A percentile compares a stretch with the other conserved stretches of the same genome.
Conservation (phyloP, 176 grass and related monocot species). For the Aegilops bicornis region DNA sequence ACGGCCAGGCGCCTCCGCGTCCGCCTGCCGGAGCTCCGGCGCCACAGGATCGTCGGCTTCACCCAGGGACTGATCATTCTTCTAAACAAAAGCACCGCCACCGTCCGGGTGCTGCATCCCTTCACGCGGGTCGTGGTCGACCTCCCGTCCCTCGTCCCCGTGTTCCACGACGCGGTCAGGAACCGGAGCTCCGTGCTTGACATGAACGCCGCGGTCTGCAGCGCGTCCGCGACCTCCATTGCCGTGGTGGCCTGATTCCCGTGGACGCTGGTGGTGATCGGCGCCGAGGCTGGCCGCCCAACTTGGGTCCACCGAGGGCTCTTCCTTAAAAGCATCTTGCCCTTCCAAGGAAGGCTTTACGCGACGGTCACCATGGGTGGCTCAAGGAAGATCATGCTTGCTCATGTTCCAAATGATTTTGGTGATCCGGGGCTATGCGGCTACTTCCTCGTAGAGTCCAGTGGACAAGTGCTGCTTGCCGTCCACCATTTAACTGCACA, state of each 20-base stretch:
- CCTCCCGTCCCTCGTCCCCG: conserved; percentile 16
- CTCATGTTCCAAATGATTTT: background rate
- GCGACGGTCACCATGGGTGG: background rate
- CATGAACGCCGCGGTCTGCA: background rate
- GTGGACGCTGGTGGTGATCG: background rate
- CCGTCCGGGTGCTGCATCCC: background rate
- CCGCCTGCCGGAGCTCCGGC: background rate
- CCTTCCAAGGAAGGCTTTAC: conserved; percentile 3
- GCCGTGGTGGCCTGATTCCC: conserved; percentile 11
- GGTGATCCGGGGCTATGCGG: background rate
- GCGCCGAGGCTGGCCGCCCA: background rate
- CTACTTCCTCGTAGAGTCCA: background rate
- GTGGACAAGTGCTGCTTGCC: background rate
- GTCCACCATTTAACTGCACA: background rate
- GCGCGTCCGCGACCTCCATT: background rate
- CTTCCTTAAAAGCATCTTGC: background rate
- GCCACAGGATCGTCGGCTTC: background rate
- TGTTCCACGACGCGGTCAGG: background rate
- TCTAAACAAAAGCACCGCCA: conserved; percentile 6
- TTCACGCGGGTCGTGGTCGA: conserved; percentile 9
- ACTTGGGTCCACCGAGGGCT: background rate
- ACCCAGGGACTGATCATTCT: background rate
- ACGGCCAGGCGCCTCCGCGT: background rate
- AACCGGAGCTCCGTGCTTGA: background rate
- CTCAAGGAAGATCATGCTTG: background rate